Evolutionary conservation across 2,329 filamentous ascomycete genomes (phyloP), one percentile per base, ranked within the genome.

Genomic region (Calonectria multiphialidica): DNA sequence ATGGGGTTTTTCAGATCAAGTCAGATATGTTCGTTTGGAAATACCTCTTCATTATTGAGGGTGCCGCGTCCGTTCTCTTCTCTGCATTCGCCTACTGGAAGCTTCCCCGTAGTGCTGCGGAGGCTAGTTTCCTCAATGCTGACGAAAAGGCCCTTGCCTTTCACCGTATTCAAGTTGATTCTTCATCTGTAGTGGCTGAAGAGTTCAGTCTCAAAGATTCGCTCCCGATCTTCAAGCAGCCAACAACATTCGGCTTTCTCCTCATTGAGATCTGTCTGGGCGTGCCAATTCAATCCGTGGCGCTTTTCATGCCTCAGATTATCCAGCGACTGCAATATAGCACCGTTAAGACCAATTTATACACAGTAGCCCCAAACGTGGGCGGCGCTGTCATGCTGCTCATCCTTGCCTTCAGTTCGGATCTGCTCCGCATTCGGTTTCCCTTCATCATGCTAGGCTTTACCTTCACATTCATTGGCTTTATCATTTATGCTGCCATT

Each of bases 11-110:
- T 0, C 85, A 88, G 81, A 18, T 66, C 25, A 91, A 90, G 1
- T 81, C 91, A 1, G 81, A 84, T 5, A 50, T 71, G 37, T 87
- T 84, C 3, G 90, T 90, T 3, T 93, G 91, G 91, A 83, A 89
- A 12, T 92, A 89, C 90, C 84, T 93, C 0, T 93, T 93, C 81
- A 91, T 93, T 2, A 82, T 84, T 5, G 82, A 82, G 15, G 91
- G 90, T 2, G 81, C 91, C 3, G 81, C 85, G 5, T 65, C 63
- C 2, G 40, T 66, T 2, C 59, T 76, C n/a, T 62, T 78, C 33
- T 74, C 70, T 3, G 28, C 74, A 6, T 28, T 69, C 5, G 68
- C 73, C 16, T 79, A 73, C 66, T 78, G 74, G 61, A 75, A 72
- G 53, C 72, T 79, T 9, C 77, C 76, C 15, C 71, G 65, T 7